Conservation (phyloP, 345 rosid species). For the Pugionium dolabratum region DNA sequence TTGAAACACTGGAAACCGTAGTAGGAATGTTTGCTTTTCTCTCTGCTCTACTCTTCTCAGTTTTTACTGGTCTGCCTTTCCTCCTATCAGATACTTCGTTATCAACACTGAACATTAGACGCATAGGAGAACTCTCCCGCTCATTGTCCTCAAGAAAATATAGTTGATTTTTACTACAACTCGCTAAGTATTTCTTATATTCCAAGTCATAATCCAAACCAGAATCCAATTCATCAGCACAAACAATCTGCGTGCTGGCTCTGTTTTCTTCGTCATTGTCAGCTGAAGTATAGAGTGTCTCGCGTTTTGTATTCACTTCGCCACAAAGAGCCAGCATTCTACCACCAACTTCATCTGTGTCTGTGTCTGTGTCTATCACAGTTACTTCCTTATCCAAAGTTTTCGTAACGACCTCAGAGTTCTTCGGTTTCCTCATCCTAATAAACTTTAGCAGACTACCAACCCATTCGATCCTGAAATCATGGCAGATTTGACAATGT, state of each 20-base stretch:
- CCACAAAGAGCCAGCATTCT: constrained; percentile 15
- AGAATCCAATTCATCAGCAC: constrained; percentile 6
- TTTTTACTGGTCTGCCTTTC: neutral
- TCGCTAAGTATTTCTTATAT: constrained; percentile 21
- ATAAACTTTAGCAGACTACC: neutral
- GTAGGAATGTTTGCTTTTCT: neutral
- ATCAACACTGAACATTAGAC: constrained; percentile 6
- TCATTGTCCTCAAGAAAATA: constrained; percentile 34
- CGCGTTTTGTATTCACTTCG: constrained; percentile 30
- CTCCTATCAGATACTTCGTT: constrained; percentile 2
- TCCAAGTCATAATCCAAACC: constrained; percentile 16
- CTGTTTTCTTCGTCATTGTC: neutral
- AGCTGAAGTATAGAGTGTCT: constrained; percentile 10
- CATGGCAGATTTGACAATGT: too few species aligned
- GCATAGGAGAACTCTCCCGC: constrained; percentile 6
- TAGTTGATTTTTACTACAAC: neutral
- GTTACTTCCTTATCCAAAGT: neutral
- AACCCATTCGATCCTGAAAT: too few species aligned
- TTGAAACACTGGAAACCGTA: neutral
- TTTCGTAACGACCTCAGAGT: neutral
- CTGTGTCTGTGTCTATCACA: constrained; percentile 22
- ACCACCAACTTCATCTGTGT: constrained; percentile 14
- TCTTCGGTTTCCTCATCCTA: constrained; percentile 22
- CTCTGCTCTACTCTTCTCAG: constrained; percentile 7
- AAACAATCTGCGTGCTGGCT: constrained; percentile 15